Base-by-base conservation (phyloP, 257 asterid species). In the Solanum arcanum region DNA sequence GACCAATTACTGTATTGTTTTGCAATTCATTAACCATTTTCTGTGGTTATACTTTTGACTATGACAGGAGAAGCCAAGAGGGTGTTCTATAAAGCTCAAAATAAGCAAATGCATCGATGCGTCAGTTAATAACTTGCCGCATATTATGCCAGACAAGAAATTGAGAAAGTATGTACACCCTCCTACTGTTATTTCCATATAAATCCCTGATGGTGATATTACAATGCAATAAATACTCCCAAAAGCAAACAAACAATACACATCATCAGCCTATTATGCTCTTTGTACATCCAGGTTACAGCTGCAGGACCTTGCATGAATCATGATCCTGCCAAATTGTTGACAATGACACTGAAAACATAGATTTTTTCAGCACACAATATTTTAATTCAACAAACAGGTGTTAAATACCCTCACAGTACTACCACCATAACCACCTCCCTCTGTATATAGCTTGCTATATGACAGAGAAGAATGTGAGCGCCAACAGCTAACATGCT, bases 191-290 rank as follows among this genome's bases (percentile, higher is more conserved):
- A 52, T 49, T 77, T 56, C 84, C 64, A 49, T 39, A 29, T 56
- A 23, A 76, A 62, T 60, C 44, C 23, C 87, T 72, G 78, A 83
- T 70, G 68, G 41, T 35, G 83, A 84, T 87, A 76, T 84, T 39
- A 89, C 87, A 89, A 82, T 68, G 73, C 87, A 90, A 86, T 60
- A 59, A 41, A 70, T 46, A 86, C 56, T 84, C 12, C 85, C 52
- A 46, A 60, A 60, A 80, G 62, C 86, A 87, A 59, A 87, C 44
- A 87, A 83, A 46, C 76, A 64, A 82, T 87, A 88, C 70, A 81
- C 23, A 21, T 69, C 39, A 33, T 37, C 64, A 70, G 39, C 81
- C 87, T 64, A 60, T 69, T 64, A 60, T 81, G 27, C 52, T 77
- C 37, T 49, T 31, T 39, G 83, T 73, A 86, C 80, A 74, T 3